phyloP scores from a whole-genome alignment of 345 rosid species.

The Isatis tinctoria region DNA sequence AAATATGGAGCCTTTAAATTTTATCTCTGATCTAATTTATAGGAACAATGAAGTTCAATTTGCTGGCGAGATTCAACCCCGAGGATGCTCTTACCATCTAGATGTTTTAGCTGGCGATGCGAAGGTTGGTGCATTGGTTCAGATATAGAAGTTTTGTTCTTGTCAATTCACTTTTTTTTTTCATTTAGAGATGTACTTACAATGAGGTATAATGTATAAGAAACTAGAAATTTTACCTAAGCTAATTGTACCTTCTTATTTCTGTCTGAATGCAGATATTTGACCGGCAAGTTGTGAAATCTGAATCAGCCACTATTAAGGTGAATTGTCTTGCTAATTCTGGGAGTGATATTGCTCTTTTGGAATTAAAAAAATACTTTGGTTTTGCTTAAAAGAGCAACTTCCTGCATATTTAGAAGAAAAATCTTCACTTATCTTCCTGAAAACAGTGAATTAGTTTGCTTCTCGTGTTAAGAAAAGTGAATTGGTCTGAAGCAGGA shows the following conservation, averaged over 20 bases:
- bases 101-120: slow-evolving; percentile 56
- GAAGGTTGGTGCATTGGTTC: slow-evolving; percentile 39
- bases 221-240: background rate
- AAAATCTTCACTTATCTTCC: background rate
- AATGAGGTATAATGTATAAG: background rate
- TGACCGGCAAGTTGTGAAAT: slow-evolving; percentile 80
- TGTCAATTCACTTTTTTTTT: background rate
- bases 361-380: background rate
- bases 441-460: background rate
- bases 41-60: slow-evolving; percentile 96
- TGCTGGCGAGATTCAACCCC: slow-evolving; percentile 86
- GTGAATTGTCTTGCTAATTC: slow-evolving; percentile 32
- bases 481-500: background rate
- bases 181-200: background rate
- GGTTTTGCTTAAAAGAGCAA: background rate
- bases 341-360: background rate
- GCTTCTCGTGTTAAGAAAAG: background rate
- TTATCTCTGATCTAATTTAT: background rate
- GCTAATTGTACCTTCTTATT: background rate
- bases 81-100: slow-evolving; percentile 62
- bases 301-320: slow-evolving; percentile 91
- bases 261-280: slow-evolving; percentile 48
- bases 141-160: background rate
- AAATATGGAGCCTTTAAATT: background rate
- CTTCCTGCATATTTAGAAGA: no score